Percentiles rank a stretch among this genome's conserved stretches.
phyloP scores from a whole-genome alignment of 148 eudicot species.

The Amaranthus cruentus region DNA sequence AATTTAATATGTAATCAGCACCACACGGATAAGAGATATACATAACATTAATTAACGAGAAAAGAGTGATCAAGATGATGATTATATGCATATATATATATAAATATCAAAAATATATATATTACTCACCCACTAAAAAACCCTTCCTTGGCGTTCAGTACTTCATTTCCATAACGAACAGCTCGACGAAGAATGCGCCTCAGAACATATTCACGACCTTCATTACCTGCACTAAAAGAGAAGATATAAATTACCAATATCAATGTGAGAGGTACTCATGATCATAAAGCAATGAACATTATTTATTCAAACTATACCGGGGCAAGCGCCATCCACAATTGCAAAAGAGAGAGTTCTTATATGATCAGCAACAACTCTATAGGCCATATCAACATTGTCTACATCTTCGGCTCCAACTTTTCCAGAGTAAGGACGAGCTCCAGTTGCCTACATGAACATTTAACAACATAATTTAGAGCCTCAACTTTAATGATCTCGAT shows the following conservation, averaged over 20 bases:
- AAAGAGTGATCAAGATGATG: no score
- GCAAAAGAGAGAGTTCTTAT: slow-evolving; percentile 99
- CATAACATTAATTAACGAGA: neutral
- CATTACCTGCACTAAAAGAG: slow-evolving; percentile 53
- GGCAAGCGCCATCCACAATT: slow-evolving; percentile 95
- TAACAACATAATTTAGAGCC: neutral
- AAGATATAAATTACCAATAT: no score
- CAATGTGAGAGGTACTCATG: no score
- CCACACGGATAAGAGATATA: neutral
- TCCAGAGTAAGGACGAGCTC: slow-evolving; percentile 74
- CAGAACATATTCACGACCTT: slow-evolving; percentile 94
- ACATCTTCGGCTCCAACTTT: slow-evolving; percentile 85
- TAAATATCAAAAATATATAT: neutral
- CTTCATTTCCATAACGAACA: slow-evolving; percentile 95
- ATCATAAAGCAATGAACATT: neutral
- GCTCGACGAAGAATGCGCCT: slow-evolving; percentile 97
- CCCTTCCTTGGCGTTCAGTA: slow-evolving; percentile 72
- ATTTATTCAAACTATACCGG: slow-evolving; percentile 48
- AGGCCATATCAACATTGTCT: slow-evolving; percentile 94
- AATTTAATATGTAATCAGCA: neutral
- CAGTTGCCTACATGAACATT: slow-evolving; percentile 55
- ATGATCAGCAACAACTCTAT: slow-evolving; percentile 96
- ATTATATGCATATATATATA: neutral
- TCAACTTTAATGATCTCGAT: neutral
- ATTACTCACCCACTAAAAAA: slow-evolving; percentile 75